These are phyloP conservation scores for Scutellaria minor DNA, from an alignment of 257 asterid genomes.

Conservation along the genomic window DNA sequence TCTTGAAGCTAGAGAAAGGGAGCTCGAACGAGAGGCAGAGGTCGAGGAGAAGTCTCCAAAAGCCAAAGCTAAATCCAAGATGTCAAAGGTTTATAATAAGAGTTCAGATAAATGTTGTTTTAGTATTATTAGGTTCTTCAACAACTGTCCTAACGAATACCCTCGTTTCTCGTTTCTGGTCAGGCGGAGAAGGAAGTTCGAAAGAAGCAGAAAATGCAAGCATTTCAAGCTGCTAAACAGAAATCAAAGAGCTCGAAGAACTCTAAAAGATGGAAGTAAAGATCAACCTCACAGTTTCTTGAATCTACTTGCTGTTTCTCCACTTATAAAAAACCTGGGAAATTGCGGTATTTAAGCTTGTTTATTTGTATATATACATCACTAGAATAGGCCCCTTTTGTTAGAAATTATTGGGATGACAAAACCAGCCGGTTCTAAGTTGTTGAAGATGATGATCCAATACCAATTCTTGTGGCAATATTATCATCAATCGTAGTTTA, in stretches of 20 bases:
- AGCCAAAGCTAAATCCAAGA: constrained; percentile 95
- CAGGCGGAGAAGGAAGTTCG: constrained; percentile 93
- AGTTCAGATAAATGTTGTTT: background rate
- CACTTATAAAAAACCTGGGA: background rate
- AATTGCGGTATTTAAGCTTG: background rate
- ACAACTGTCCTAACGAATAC: background rate
- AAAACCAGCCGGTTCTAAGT: constrained; percentile 8
- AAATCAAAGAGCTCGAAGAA: constrained; percentile 76
- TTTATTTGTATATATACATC: constrained; percentile 34
- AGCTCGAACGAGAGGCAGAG: constrained; percentile 99
- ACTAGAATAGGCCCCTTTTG: constrained; percentile 25
- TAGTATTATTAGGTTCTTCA: background rate
- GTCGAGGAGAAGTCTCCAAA: constrained; percentile 90
- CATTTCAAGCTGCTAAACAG: constrained; percentile 96
- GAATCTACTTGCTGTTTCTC: constrained; percentile 5
- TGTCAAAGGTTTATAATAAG: constrained; percentile 79
- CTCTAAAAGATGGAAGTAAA: constrained; percentile 87
- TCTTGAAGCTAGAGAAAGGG: constrained; percentile 88
- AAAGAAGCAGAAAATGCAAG: constrained; percentile 93
- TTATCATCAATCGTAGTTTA: background rate
- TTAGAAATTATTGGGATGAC: constrained; percentile 18
- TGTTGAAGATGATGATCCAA: constrained; percentile 10
- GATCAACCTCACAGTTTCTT: constrained; percentile 14
- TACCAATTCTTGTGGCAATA: background rate
- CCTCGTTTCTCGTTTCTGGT: background rate